Base-by-base conservation (phyloP, 2,329 filamentous ascomycete genomes). In the Penicillium freii region DNA sequence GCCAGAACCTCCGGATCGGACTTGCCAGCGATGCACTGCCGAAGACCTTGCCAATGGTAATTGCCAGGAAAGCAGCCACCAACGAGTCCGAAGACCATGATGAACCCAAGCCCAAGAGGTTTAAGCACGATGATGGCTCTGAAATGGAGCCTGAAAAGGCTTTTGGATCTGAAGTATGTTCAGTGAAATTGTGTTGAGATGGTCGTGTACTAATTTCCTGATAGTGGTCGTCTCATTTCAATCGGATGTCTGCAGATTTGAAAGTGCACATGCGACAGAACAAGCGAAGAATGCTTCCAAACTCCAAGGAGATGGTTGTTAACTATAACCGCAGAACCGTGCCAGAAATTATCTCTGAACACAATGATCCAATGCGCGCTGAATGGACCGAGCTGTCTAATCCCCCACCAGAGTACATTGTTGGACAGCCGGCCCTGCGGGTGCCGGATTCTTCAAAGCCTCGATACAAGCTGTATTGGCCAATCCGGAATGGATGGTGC, bases 21-120 rank as follows among this genome's bases (percentile, higher is more conserved):
- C 86, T 97, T 59, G 92, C 93, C n/a, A 96, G 90, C 68, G 94
- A 99, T 76, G 93, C 92, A 6, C 79, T 99, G 5, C 94, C 94
- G 7, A 96, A 94, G 77, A 95, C 92, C 1, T 85, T 97, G 40
- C 93, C 94, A 5, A 97, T 96, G 89, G 87, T 91, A 1, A 87
- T 97, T 61, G 94, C 93, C 23, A 87, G 89, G 34, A 90, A 87
- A 69, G 89, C 89, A 66, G 79, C 84, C 7, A 84, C 87, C 68
- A 92, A 87, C 58, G 94, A 99, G 76, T 88, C 90, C 17, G 91
- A 97, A 74, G 80, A 90, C 68, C 88, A 89, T 63, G 87, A 88
- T 4, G 85, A 95, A 59, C 93, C 93, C 5, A 85, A 86, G 60
- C 91, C 86, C 3, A 88, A 88, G 72, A 75, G 86, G 42, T 67